Evolutionary conservation across 768 basidiomycete species (phyloP).

Genomic region (Boletellus ananas): DNA sequence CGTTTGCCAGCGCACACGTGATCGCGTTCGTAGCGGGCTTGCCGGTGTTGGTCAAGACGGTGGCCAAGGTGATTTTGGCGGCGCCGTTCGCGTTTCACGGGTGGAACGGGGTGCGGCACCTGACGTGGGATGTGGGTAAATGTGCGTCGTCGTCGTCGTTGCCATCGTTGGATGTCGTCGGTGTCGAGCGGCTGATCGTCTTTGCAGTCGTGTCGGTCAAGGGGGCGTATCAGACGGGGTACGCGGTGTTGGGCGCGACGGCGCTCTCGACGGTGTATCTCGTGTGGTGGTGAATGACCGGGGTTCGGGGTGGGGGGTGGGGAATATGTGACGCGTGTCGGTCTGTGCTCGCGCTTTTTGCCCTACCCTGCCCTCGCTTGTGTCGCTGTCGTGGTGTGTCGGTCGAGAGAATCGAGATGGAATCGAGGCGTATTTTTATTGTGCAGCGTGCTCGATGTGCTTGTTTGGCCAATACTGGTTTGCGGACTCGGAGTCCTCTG

Average conservation of each 20-base stretch:
- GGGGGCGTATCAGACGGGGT: slow-evolving; percentile 76
- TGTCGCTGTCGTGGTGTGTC: too few relatives aligned
- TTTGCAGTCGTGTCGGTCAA: slow-evolving; percentile 74
- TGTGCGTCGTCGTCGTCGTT: slow-evolving; percentile 61
- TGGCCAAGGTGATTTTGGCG: slow-evolving; percentile 75
- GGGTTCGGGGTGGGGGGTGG: too few relatives aligned
- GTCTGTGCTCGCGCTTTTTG: too few relatives aligned
- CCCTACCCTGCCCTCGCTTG: too few relatives aligned
- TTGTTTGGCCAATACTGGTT: too few relatives aligned
- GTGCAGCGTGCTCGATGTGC: too few relatives aligned
- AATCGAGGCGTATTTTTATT: too few relatives aligned
- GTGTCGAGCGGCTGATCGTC: too few relatives aligned
- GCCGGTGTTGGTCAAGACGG: slow-evolving; percentile 73
- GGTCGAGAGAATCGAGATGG: too few relatives aligned
- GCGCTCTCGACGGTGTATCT: slow-evolving; percentile 72
- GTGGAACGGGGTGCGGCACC: slow-evolving; percentile 86
- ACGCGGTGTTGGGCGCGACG: slow-evolving; percentile 78
- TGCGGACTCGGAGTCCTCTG: too few relatives aligned
- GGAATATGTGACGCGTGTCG: too few relatives aligned
- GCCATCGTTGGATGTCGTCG: too few relatives aligned
- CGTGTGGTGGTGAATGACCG: slow-evolving; percentile 22
- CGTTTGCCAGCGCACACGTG: slow-evolving; percentile 76
- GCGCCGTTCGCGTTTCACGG: slow-evolving; percentile 89
- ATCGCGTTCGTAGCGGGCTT: slow-evolving; percentile 66
- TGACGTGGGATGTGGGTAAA: slow-evolving; percentile 85